Conservation (phyloP, 768 basidiomycete species). For the Tricholoma furcatifolium region DNA sequence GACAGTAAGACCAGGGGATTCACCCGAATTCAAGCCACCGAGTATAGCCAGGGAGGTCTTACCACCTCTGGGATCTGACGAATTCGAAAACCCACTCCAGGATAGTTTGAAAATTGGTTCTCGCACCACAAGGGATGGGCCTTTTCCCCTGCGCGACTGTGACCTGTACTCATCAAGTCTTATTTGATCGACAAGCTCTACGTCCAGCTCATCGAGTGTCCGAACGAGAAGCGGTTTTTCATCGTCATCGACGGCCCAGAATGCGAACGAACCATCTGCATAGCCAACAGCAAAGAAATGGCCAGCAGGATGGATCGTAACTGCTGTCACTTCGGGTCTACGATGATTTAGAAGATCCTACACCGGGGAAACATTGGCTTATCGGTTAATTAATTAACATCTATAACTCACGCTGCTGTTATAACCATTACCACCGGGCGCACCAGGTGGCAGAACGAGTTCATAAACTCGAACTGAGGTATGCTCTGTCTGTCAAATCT, state of each 20-base stretch:
- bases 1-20: slow-evolving; percentile 63
- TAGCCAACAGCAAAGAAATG: slow-evolving; percentile 81
- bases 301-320: slow-evolving; percentile 72
- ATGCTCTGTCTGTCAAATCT: slow-evolving; percentile 39
- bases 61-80: slow-evolving; percentile 63
- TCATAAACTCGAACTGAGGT: slow-evolving; percentile 63
- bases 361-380: neutral
- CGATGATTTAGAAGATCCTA: slow-evolving; percentile 74
- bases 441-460: slow-evolving; percentile 71
- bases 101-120: slow-evolving; percentile 87
- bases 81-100: slow-evolving; percentile 79
- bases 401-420: slow-evolving; percentile 42
- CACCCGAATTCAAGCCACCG: slow-evolving; percentile 63
- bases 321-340: slow-evolving; percentile 62
- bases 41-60: slow-evolving; percentile 72
- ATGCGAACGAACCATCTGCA: slow-evolving; percentile 78
- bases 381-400: neutral
- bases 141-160: slow-evolving; percentile 15
- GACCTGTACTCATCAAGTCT: slow-evolving; percentile 42
- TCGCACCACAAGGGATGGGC: slow-evolving; percentile 24
- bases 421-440: slow-evolving; percentile 76
- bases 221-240: slow-evolving; percentile 73
- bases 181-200: slow-evolving; percentile 51
- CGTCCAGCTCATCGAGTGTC: slow-evolving; percentile 57
- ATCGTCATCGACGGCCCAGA: slow-evolving; percentile 81